Conservation (phyloP, 2,329 filamentous ascomycete species). For the Penicillium sclerotigenum region DNA sequence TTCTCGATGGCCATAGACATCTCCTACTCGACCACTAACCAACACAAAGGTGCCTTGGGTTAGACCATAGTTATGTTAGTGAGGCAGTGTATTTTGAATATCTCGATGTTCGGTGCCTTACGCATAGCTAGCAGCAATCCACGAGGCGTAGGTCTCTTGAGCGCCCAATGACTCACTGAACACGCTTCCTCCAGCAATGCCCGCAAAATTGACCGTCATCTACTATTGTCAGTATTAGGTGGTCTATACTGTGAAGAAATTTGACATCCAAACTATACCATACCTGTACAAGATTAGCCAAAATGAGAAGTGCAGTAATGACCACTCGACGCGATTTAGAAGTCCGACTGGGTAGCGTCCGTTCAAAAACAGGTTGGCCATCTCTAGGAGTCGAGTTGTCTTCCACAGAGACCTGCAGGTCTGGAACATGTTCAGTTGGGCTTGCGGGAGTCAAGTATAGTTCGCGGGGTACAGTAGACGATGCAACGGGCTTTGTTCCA, state of each 20-base stretch:
- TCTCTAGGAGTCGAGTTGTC: background rate
- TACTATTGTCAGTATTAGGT: background rate
- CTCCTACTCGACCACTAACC: constrained; percentile 55
- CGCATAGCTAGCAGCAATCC: constrained; percentile 30
- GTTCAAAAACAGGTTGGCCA: constrained; percentile 22
- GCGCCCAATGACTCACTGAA: constrained; percentile 20
- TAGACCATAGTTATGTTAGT: constrained; percentile 31
- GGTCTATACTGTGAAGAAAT: background rate
- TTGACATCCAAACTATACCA: constrained; percentile 7
- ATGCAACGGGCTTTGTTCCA: background rate
- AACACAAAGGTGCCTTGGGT: constrained; percentile 59
- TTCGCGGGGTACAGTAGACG: background rate
- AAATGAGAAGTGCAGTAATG: constrained; percentile 22
- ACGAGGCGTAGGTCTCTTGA: constrained; percentile 23
- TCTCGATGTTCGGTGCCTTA: constrained; percentile 3
- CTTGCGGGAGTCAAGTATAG: background rate
- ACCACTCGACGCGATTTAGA: constrained; percentile 17
- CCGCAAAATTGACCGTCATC: constrained; percentile 31
- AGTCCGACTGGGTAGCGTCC: constrained; percentile 11
- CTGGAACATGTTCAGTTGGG: background rate
- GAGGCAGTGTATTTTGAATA: background rate
- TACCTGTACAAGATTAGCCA: constrained; percentile 30
- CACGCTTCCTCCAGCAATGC: constrained; percentile 24
- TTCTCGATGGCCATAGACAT: constrained; percentile 56
- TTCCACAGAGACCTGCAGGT: background rate